A percentile compares a stretch with the other conserved stretches of the same genome.
phyloP scores from a whole-genome alignment of 164 flowering plant genomes.

The Vitis amurensis region DNA sequence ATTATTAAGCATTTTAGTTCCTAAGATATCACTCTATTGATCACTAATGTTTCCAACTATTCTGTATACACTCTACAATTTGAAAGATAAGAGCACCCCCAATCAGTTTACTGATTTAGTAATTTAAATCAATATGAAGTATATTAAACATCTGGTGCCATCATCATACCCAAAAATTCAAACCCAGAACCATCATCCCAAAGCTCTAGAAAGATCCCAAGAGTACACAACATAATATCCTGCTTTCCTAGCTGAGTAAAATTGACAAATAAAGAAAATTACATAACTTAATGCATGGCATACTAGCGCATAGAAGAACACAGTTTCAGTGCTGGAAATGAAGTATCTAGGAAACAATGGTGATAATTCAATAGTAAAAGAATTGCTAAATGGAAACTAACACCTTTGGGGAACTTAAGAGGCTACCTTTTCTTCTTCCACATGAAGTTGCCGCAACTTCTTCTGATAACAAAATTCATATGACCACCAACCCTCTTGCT shows the following conservation, averaged over 20 bases:
- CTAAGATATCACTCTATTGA: no score
- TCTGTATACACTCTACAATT: no score
- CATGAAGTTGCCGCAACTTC: constrained; percentile 73
- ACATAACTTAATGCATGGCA: not conserved
- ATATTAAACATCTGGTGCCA: no score
- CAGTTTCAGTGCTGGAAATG: not conserved
- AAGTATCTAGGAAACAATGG: not conserved
- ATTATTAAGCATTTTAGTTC: no score
- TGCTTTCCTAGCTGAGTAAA: not conserved
- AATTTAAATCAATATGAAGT: no score
- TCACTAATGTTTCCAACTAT: no score
- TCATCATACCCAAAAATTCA: not conserved
- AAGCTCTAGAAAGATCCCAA: not conserved
- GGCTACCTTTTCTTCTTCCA: constrained; percentile 83
- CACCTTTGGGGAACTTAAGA: constrained; percentile 1
- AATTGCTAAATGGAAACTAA: not conserved
- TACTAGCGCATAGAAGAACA: not conserved
- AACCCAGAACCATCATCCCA: not conserved
- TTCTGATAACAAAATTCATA: constrained; percentile 89
- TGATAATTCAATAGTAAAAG: not conserved
- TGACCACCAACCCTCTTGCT: constrained; percentile 99
- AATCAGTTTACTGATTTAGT: no score
- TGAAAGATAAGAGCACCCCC: no score
- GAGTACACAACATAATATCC: not conserved
- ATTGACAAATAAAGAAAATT: not conserved